Conservation (phyloP, 352 stramenopile species). For the Phytophthora megakarya region DNA sequence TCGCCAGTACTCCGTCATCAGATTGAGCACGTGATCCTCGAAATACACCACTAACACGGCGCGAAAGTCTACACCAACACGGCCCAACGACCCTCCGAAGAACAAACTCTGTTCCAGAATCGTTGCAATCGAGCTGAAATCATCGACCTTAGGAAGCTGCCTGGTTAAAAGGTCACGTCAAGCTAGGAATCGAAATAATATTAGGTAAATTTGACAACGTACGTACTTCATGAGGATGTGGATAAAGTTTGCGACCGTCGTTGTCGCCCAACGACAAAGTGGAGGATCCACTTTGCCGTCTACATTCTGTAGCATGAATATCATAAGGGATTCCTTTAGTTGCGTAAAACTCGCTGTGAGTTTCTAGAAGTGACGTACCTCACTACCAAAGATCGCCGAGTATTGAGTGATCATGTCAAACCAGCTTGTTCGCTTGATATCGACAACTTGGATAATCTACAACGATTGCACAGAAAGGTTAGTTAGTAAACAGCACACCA, state of each 20-base stretch:
- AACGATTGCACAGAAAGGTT: not conserved
- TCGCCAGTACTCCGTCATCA: constrained; percentile 69
- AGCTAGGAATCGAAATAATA: not conserved
- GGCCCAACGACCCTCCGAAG: constrained; percentile 80
- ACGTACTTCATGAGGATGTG: constrained; percentile 79
- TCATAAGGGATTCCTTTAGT: not conserved
- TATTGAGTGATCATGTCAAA: constrained; percentile 93
- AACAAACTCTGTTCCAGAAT: constrained; percentile 87
- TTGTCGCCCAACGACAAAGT: constrained; percentile 81
- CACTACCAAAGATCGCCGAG: constrained; percentile 88
- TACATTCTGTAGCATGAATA: constrained; percentile 42
- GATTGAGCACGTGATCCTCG: constrained; percentile 74
- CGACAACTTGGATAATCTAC: constrained; percentile 86
- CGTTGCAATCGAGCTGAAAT: constrained; percentile 81
- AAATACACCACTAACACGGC: constrained; percentile 83
- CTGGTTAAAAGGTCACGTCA: constrained; percentile 31
- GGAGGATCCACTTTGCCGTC: constrained; percentile 82
- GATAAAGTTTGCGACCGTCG: constrained; percentile 81
- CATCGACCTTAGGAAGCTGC: constrained; percentile 83
- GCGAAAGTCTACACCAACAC: constrained; percentile 84
- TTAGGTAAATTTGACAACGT: not conserved
- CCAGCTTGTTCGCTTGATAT: constrained; percentile 89
- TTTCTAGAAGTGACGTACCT: constrained; percentile 36
- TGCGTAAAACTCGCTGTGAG: not conserved
- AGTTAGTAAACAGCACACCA: constrained; percentile 1